phyloP scores from a whole-genome alignment of 441 rosid species.

The Kokia cookei region DNA sequence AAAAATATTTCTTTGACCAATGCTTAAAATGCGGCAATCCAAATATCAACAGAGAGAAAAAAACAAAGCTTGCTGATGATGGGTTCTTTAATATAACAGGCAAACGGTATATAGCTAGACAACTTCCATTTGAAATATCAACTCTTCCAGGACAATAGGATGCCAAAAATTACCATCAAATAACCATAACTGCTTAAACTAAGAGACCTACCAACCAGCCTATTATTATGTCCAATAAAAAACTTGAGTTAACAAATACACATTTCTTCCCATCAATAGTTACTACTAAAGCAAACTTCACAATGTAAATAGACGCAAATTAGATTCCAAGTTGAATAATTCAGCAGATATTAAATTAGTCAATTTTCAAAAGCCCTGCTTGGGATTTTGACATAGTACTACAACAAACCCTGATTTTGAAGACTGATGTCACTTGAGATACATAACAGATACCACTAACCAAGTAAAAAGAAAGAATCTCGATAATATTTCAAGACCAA shows the following conservation, averaged over 20 bases:
- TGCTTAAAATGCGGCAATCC: not conserved
- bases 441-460: not conserved
- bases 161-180: not conserved
- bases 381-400: not conserved
- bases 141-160: not conserved
- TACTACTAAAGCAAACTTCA: not conserved
- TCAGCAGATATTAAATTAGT: not conserved
- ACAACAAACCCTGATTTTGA: not conserved
- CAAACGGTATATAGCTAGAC: not conserved
- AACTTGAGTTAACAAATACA: not conserved
- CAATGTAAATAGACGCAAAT: not conserved
- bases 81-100: not conserved
- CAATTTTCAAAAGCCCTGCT: not conserved
- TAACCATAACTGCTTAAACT: not conserved
- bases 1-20: not conserved
- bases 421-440: not conserved
- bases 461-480: not conserved
- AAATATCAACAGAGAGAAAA: not conserved
- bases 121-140: not conserved
- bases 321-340: not conserved
- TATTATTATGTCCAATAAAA: not conserved
- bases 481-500: not conserved
- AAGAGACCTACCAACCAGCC: not conserved
- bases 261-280: not conserved
- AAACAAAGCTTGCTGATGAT: not conserved